Base-by-base conservation (phyloP, 2,329 filamentous ascomycete genomes). In the Cercospora beticola region DNA sequence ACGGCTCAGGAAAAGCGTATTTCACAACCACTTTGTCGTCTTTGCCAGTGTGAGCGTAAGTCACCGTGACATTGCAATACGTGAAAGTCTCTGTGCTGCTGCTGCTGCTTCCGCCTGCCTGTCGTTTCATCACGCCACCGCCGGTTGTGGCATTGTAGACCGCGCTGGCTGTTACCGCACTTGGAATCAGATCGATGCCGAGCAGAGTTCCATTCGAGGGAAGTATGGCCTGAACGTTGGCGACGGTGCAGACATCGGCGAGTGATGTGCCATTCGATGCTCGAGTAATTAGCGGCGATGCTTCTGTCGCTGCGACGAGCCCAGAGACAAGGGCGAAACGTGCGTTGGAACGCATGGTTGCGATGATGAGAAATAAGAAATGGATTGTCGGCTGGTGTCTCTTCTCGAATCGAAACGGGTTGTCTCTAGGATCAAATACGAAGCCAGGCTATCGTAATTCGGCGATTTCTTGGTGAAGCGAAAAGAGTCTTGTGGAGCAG, bases 91-190 rank as follows among this genome's bases (percentile, higher is more conserved):
- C 58, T n/a, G 69, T 76, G 33, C 81, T 82, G 26, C 78, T 76
- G 62, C 84, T 82, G 4, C 79, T 79, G 70, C 83, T 85, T 18
- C 43, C 18, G 43, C 79, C 77, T 28, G 61, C 77, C 66, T 76
- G 76, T n/a, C 74, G 76, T 65, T 66, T 79, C 63, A 73, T 76
- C 76, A 75, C 72, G 10, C 73, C 58, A 58, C 68, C 69, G 33
- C 67, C 73, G 56, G 78, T 74, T 2, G 77, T 76, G 31, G 72
- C 70, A 66, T 80, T 81, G 49, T 74, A 77, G 30, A 81, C 76
- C 6, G 79, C 69, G 9, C 74, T 79, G 16, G 79, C 79, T 28
- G 78, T 80, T n/a, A 82, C 76, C 0, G 79, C 80, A 5, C 75
- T 76, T 33, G 79, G 71, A 58, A 81, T 79, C 81, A 72, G 81